Evolutionary conservation across 2,329 filamentous ascomycete species (phyloP), one percentile per base, ranked within the genome.

Genomic region (Epichloe coenophiala): DNA sequence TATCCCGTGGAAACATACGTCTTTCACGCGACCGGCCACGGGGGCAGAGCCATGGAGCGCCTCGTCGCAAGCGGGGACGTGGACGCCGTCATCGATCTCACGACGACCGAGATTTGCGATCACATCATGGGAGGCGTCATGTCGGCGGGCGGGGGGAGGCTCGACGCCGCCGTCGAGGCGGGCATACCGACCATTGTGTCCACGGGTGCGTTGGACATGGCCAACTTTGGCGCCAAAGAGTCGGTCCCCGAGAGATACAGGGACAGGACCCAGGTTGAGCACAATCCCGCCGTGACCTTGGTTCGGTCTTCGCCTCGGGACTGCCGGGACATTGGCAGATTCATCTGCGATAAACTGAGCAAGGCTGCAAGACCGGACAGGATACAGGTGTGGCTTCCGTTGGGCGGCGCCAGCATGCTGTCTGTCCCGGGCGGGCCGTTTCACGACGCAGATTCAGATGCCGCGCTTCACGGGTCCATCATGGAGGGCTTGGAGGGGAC

Each of bases 1-100:
- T 64, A 71, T 48, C 60, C 60, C 2, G 71, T 77, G 47, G 82
- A 86, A 56, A 71, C 76, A 2, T 83, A 78, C 55, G 70, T 86
- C 2, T 87, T 87, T 59, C 83, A 86, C 58, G 83, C 83, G 2
- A 86, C 83, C 0, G 83, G 83, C 0, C 72, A 80, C 13, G 84
- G 84, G 1, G 83, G 84, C 2, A 72, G 72, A 48, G 80, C 83
- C 0, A 83, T 87, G 83, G 84, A 87, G 60, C 69, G 79, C 1
- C 67, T 87, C 3, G 65, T 85, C 1, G 59, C 61, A 0, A 76
- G 82, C 56, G 71, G 70, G 0, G 65, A 68, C n/a, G 67, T 88
- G 2, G 80, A 85, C 57, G 83, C 77, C 1, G 73, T 86, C 0
- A 65, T 86, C 3, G 84, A 88, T 58, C 64, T 87, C n/a, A 87